These are phyloP conservation scores for Macaranga tanarius DNA, from an alignment of 441 rosid genomes.

Conservation along the genomic window DNA sequence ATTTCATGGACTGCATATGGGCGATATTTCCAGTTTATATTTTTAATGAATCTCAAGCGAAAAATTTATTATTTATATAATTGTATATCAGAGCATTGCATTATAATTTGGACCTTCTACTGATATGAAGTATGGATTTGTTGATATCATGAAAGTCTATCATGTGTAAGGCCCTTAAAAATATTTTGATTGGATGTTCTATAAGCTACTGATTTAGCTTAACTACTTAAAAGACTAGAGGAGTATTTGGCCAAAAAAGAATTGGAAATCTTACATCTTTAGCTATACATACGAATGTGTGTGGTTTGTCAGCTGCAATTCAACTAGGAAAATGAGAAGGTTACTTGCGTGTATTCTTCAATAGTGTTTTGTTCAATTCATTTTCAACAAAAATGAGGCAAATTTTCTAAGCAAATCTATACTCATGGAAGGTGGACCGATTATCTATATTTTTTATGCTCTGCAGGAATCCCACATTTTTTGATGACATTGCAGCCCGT, in stretches of 20 bases:
- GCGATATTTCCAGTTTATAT: no score
- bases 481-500: slow-evolving; percentile 88
- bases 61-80: no score
- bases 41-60: no score
- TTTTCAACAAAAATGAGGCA: not conserved
- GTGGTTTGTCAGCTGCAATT: not conserved
- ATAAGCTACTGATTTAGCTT: not conserved
- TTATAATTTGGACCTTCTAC: not conserved
- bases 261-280: not conserved
- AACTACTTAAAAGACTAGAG: not conserved
- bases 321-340: not conserved
- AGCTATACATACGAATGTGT: not conserved
- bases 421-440: slow-evolving; percentile 1
- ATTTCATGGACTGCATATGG: no score
- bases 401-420: not conserved
- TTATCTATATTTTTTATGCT: slow-evolving; percentile 8
- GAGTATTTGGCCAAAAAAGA: not conserved
- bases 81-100: not conserved
- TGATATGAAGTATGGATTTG: not conserved
- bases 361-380: not conserved
- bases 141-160: not conserved
- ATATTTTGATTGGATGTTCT: not conserved
- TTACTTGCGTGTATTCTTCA: not conserved
- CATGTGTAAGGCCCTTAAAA: not conserved
- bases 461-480: slow-evolving; percentile 86